Evolutionary conservation across 2,329 filamentous ascomycete genomes (phyloP).

Genomic region (Pseudogymnoascus sp.): DNA sequence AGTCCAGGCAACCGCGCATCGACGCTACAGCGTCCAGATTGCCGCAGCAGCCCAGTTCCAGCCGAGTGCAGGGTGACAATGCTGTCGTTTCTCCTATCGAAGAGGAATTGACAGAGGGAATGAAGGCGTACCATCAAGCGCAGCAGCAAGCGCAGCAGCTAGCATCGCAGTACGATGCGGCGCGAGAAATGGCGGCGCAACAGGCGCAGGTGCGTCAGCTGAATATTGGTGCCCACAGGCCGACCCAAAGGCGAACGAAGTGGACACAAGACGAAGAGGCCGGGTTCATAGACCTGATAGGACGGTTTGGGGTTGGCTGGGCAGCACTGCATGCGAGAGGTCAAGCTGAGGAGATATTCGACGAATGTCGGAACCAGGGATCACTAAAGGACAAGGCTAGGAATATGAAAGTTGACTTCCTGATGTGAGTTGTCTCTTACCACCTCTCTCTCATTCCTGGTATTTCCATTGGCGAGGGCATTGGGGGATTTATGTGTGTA

Average conservation of each 20-base stretch:
- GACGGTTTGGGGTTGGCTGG: constrained; percentile 38
- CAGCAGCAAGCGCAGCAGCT: constrained; percentile 9
- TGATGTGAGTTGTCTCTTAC: constrained; percentile 32
- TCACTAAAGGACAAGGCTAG: constrained; percentile 48
- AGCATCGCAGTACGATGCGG: background rate
- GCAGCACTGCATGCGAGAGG: constrained; percentile 35
- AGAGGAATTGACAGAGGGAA: background rate
- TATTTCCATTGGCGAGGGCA: background rate
- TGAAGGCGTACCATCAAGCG: background rate
- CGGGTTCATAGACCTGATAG: constrained; percentile 42
- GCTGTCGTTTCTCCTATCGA: background rate
- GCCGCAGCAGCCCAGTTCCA: background rate
- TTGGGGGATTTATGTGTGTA: background rate
- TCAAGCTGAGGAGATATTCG: constrained; percentile 20
- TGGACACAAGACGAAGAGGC: constrained; percentile 35
- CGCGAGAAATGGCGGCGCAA: background rate
- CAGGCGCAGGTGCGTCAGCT: background rate
- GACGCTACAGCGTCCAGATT: background rate
- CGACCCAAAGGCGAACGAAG: constrained; percentile 16
- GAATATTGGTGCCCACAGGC: background rate
- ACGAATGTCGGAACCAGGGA: constrained; percentile 35
- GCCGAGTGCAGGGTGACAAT: background rate
- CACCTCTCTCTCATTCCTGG: background rate
- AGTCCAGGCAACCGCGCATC: background rate
- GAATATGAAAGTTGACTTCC: constrained; percentile 40